Evolutionary conservation across 2,329 filamentous ascomycete species (phyloP).

Genomic region (Onygena corvina): DNA sequence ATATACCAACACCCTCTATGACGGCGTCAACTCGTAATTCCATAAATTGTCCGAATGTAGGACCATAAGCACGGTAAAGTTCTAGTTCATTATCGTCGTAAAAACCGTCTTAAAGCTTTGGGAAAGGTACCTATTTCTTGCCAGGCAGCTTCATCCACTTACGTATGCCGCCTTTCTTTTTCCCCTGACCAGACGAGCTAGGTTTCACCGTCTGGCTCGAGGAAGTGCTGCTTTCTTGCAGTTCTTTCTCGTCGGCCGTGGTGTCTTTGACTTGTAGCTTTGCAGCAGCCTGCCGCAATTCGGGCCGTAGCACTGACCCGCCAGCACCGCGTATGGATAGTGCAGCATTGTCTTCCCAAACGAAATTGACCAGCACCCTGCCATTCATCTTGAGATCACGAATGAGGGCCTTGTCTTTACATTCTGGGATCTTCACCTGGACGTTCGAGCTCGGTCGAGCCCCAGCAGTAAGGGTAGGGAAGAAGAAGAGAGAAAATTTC

Average conservation of each 20-base stretch:
- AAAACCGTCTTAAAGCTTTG: background rate
- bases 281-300: slow-evolving; percentile 51
- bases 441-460: slow-evolving; percentile 15
- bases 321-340: slow-evolving; percentile 39
- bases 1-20: too few relatives aligned
- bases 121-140: slow-evolving; percentile 50
- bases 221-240: slow-evolving; percentile 24
- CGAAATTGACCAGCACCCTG: slow-evolving; percentile 61
- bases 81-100: too few relatives aligned
- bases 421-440: slow-evolving; percentile 28
- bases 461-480: slow-evolving; percentile 26
- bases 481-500: slow-evolving; percentile 59
- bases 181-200: slow-evolving; percentile 22
- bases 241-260: slow-evolving; percentile 29
- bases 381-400: slow-evolving; percentile 57
- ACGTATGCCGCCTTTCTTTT: slow-evolving; percentile 39
- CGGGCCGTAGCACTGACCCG: slow-evolving; percentile 48
- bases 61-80: too few relatives aligned
- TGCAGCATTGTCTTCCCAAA: slow-evolving; percentile 58
- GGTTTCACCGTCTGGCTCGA: slow-evolving; percentile 28
- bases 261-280: slow-evolving; percentile 54
- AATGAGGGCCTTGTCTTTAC: slow-evolving; percentile 49
- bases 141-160: slow-evolving; percentile 62
- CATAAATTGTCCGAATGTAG: too few relatives aligned
- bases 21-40: too few relatives aligned